Conservation (phyloP, 2,329 filamentous ascomycete genomes). For the Whalleya microplaca region DNA sequence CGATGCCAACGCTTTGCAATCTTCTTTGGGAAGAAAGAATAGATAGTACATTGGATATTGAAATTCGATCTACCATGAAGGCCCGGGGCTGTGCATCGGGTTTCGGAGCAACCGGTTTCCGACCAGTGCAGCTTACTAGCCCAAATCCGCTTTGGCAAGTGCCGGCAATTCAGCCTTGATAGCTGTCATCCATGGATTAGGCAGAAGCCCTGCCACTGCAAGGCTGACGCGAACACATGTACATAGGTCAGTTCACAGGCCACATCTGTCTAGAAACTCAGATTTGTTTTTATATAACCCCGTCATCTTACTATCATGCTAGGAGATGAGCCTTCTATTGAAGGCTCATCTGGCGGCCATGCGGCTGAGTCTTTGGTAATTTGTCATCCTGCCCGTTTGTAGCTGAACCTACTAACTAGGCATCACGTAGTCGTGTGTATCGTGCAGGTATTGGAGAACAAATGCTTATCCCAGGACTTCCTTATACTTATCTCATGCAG, state of each 20-base stretch:
- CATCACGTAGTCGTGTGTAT: conserved; percentile 30
- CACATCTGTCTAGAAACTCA: neutral
- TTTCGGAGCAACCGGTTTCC: neutral
- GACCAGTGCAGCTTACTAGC: neutral
- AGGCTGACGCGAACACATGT: conserved; percentile 1
- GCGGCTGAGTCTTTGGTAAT: conserved; percentile 33
- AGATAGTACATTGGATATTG: no score
- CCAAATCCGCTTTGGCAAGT: no score
- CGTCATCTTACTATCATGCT: conserved; percentile 23
- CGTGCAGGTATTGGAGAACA: conserved; percentile 60
- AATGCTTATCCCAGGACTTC: neutral
- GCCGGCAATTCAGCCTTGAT: no score
- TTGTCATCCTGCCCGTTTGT: conserved; percentile 4
- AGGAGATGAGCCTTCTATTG: conserved; percentile 21
- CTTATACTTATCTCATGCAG: conserved; percentile 69
- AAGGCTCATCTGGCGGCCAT: conserved; percentile 16
- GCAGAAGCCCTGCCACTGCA: neutral
- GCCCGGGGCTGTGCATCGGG: neutral
- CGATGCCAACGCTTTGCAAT: no score
- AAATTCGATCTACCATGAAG: no score
- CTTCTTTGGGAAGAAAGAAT: no score
- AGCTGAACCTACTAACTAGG: conserved; percentile 20
- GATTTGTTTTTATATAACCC: neutral
- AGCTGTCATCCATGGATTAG: no score
- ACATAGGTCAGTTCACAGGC: neutral